Percentiles rank a stretch among this genome's conserved stretches.
These are phyloP conservation scores for Spiraea crenata DNA, from an alignment of 331 rosid genomes.

Conservation along the genomic window DNA sequence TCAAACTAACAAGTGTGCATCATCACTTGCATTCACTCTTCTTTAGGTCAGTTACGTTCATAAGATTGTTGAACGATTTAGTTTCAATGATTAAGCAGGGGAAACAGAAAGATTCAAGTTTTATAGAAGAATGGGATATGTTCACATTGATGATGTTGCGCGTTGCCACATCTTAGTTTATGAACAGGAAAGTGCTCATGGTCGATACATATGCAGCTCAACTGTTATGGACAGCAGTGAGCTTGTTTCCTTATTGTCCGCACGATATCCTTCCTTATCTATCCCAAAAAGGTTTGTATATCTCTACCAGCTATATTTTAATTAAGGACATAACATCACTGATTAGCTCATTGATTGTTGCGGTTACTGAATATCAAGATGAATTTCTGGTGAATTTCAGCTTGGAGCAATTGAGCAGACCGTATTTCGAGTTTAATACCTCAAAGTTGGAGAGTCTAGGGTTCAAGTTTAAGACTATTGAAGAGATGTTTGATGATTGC, in stretches of 20 bases:
- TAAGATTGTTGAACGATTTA: not conserved
- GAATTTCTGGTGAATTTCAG: constrained; percentile 31
- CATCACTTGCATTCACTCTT: not conserved
- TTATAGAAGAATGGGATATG: constrained; percentile 89
- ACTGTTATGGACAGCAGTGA: constrained; percentile 44
- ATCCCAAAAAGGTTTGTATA: constrained; percentile 53
- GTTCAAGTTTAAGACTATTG: constrained; percentile 55
- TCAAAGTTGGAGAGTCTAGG: constrained; percentile 56
- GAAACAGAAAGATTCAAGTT: constrained; percentile 55
- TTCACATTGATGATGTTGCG: constrained; percentile 82
- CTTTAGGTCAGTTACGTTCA: not conserved
- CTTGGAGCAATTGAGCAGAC: constrained; percentile 51
- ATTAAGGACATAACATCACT: too few species aligned
- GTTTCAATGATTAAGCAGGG: constrained; percentile 33
- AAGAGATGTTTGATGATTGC: constrained; percentile 86
- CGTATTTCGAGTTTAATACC: constrained; percentile 55
- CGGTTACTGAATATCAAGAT: not conserved
- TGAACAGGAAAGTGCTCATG: constrained; percentile 47
- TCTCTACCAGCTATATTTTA: too few species aligned
- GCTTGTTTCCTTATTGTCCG: constrained; percentile 43
- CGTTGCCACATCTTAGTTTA: constrained; percentile 60
- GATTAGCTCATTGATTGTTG: too few species aligned
- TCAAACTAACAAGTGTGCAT: too few species aligned
- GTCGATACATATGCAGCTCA: constrained; percentile 74
- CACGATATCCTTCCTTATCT: constrained; percentile 59